Evolutionary conservation across 1,284 basidiomycete genomes (phyloP).

Genomic region (Bjerkandera adusta): DNA sequence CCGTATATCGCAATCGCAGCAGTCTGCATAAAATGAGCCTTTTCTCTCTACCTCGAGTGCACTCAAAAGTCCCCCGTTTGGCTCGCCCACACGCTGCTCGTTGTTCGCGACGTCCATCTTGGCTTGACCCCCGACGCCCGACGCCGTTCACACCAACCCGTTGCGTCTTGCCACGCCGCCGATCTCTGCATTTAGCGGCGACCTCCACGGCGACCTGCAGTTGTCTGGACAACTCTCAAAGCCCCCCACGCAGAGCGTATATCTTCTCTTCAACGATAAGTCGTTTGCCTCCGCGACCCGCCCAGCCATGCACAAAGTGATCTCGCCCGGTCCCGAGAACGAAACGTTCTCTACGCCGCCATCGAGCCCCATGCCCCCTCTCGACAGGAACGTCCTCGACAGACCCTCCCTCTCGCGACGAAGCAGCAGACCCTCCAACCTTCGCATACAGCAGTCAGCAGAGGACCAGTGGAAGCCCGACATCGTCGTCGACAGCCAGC

Average conservation of each 20-base stretch:
- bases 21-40: neutral
- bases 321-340: slow-evolving; percentile 38
- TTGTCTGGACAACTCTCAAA: slow-evolving; percentile 17
- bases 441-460: slow-evolving; percentile 25
- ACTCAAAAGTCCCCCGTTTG: neutral
- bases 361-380: slow-evolving; percentile 41
- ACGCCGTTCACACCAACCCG: neutral
- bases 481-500: slow-evolving; percentile 31
- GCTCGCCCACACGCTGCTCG: neutral
- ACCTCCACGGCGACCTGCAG: slow-evolving; percentile 1
- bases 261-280: neutral
- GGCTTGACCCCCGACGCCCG: neutral
- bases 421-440: slow-evolving; percentile 28
- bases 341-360: slow-evolving; percentile 67
- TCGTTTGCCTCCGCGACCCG: slow-evolving; percentile 6
- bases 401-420: slow-evolving; percentile 32
- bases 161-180: neutral
- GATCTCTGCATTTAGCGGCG: slow-evolving; percentile 9
- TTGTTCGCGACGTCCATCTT: neutral
- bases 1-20: neutral
- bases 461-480: slow-evolving; percentile 25
- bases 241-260: neutral
- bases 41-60: too few relatives aligned
- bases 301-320: slow-evolving; percentile 10
- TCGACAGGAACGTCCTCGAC: slow-evolving; percentile 28